Percentiles rank a stretch among this genome's conserved stretches.
Evolutionary conservation across 2,329 filamentous ascomycete species (phyloP).

Genomic region (Calonectria pauciramosa): DNA sequence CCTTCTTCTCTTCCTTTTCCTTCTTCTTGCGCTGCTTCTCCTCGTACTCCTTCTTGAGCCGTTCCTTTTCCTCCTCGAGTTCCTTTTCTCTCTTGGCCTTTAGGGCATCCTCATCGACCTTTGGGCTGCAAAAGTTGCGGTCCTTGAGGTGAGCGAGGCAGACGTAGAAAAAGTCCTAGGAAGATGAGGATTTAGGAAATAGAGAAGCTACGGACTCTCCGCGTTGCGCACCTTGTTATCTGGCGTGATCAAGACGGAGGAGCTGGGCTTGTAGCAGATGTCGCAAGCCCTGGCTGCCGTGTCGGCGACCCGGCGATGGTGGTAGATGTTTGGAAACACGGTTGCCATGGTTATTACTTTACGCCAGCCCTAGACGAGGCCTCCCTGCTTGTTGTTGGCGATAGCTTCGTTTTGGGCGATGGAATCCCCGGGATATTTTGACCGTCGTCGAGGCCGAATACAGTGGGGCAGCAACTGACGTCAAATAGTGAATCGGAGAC

Average conservation of each 20-base stretch:
- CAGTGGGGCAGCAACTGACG: conserved; percentile 29
- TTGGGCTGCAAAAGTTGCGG: conserved; percentile 81
- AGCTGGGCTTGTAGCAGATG: conserved; percentile 90
- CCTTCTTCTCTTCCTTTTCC: conserved; percentile 68
- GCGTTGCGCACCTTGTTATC: conserved; percentile 80
- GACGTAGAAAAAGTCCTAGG: conserved; percentile 90
- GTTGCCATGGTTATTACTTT: conserved; percentile 54
- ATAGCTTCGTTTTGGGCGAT: conserved; percentile 2
- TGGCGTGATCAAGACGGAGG: conserved; percentile 88
- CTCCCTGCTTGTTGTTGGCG: neutral
- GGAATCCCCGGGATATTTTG: conserved; percentile 14
- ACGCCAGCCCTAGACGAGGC: neutral
- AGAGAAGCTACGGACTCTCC: conserved; percentile 6
- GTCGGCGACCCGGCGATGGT: conserved; percentile 89
- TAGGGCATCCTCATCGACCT: conserved; percentile 76
- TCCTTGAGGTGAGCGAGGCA: conserved; percentile 89
- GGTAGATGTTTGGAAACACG: conserved; percentile 81
- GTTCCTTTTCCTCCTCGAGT: conserved; percentile 73
- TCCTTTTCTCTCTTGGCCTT: conserved; percentile 74
- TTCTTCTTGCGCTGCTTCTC: conserved; percentile 79
- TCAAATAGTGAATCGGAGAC: conserved; percentile 10
- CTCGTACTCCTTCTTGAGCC: conserved; percentile 82
- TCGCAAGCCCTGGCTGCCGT: conserved; percentile 87
- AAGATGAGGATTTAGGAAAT: conserved; percentile 7
- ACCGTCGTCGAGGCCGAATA: conserved; percentile 15